phyloP scores from a whole-genome alignment of 495 filamentous ascomycete genomes.

The Hypoxylon fuscum region DNA sequence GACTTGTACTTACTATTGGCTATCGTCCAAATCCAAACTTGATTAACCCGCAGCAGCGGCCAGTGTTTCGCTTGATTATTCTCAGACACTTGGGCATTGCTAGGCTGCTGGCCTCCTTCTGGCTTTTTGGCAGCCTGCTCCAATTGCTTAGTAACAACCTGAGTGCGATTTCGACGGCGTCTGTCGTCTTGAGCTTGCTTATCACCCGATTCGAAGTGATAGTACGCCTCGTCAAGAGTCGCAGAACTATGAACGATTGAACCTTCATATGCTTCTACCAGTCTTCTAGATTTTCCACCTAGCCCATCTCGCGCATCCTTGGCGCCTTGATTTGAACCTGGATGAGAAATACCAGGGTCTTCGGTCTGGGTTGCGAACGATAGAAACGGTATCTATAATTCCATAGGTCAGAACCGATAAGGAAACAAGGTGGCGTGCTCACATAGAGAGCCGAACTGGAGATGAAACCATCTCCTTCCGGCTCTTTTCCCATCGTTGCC shows the following conservation, averaged over 20 bases:
- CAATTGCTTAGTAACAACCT: constrained; percentile 19
- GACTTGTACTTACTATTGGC: constrained; percentile 4
- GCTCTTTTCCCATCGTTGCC: neutral
- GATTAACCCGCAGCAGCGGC: constrained; percentile 16
- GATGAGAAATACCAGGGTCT: neutral
- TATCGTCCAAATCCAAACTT: constrained; percentile 27
- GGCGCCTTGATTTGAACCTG: neutral
- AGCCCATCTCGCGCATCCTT: neutral
- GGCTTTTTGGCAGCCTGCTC: neutral
- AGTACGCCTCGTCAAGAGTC: constrained; percentile 23
- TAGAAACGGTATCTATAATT: constrained; percentile 22
- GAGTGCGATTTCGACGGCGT: neutral
- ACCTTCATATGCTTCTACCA: constrained; percentile 3
- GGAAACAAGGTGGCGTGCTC: constrained; percentile 1
- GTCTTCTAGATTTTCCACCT: neutral
- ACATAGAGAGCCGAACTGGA: constrained; percentile 23
- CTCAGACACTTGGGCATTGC: neutral
- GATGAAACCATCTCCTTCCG: constrained; percentile 9
- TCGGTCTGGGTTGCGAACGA: constrained; percentile 13
- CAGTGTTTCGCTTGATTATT: neutral
- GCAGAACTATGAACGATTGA: constrained; percentile 13
- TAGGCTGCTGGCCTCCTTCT: neutral
- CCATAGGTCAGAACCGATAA: neutral
- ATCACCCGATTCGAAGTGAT: constrained; percentile 8
- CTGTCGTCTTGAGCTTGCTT: neutral